These are phyloP conservation scores for Colletotrichum liaoningense DNA, from an alignment of 2,329 filamentous ascomycete genomes.

Conservation along the genomic window DNA sequence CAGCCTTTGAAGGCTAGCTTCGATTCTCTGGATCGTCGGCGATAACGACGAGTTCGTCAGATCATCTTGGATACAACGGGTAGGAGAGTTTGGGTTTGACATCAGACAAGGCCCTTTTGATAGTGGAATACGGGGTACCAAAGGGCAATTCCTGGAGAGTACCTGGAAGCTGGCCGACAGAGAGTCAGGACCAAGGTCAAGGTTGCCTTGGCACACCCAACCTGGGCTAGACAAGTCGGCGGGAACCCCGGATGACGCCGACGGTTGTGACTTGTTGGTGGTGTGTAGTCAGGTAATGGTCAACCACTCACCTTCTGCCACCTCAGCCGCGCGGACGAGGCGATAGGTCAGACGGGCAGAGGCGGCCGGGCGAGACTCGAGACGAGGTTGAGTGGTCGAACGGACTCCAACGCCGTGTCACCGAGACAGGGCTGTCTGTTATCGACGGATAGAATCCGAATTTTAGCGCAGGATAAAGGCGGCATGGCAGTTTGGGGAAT, in stretches of 20 bases:
- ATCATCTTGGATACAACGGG: not conserved
- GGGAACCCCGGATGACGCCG: conserved; percentile 26
- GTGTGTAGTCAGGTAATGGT: not conserved
- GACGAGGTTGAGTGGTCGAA: conserved; percentile 3
- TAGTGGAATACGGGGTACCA: not conserved
- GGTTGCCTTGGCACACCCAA: conserved; percentile 17
- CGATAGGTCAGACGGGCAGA: not conserved
- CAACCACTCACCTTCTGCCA: conserved; percentile 28
- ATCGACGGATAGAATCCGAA: conserved; percentile 19
- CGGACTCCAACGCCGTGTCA: not conserved
- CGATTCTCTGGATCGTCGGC: not conserved
- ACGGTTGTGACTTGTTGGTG: not conserved
- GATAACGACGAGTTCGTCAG: not conserved
- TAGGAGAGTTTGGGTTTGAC: not conserved
- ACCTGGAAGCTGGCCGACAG: conserved; percentile 15
- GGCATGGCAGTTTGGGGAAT: conserved; percentile 32
- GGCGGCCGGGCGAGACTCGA: not conserved
- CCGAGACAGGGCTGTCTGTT: conserved; percentile 7
- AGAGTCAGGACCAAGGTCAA: not conserved
- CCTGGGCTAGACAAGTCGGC: conserved; percentile 12
- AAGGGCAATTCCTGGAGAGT: not conserved
- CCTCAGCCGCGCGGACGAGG: conserved; percentile 11
- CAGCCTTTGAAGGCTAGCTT: not conserved
- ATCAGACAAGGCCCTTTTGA: not conserved
- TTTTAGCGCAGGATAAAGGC: conserved; percentile 15